Base-by-base conservation (phyloP, 176 grass and related monocot species). In the Thalia dealbata region DNA sequence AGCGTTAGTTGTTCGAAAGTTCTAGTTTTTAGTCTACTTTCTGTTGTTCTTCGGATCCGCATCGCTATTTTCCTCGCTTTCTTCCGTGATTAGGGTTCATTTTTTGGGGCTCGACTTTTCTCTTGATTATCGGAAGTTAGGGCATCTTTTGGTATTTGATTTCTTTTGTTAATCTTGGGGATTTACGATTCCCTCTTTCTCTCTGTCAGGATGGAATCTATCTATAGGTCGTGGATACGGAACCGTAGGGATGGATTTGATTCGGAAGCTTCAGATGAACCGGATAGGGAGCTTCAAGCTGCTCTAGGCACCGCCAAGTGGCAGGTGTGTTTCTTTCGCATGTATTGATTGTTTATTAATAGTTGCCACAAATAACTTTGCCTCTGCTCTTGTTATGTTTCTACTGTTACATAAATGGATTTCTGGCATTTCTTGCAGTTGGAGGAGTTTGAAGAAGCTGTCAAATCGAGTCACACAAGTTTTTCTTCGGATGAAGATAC, bases 251-350 rank as follows among this genome's bases (percentile, higher is more conserved):
- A 60, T 22, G 72, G 72, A 73, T 75, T 84, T 77, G 73, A 74
- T 82, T 75, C 70, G 0, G 82, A 89, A 24, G 82, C 75, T 22
- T 71, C 77, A 12, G 74, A 82, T 28, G 82, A 89, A 76, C 62
- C 92, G 75, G 77, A 72, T 67, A 87, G 86, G 60, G 89, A 96
- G 66, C 78, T 96, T 15, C 84, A 82, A 56, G 86, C 80, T 78
- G 82, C 87, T 82, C 76, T 96, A 78, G 89, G 89, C 63, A 92
- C 89, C 66, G 89, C 92, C 72, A 96, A 96, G 77, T 96, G 92
- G 92, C 92, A 96, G 92, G 92, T 87, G 25, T 22, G 75, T 56
- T 54, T 82, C 67, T 61, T 63, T 25, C 50, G 14, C 75, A 75
- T 27, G 30, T 75, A 61, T 48, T 60, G 28, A 19, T 64, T 61